Base-by-base conservation (phyloP, 73 alveolate genomes). In the Uronychia setigera region DNA sequence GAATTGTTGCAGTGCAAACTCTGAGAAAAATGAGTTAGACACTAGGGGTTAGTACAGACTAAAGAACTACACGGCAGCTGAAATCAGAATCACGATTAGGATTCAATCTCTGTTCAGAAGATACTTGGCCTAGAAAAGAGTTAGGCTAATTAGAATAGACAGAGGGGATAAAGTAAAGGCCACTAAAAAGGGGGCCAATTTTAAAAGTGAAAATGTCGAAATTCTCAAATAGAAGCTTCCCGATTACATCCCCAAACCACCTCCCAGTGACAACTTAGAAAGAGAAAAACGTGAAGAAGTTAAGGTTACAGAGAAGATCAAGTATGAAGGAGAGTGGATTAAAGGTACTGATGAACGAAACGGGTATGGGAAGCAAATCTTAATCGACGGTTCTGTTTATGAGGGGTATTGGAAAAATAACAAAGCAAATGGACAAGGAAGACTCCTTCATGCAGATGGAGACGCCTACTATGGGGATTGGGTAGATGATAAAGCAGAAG, bases 361-460 rank as follows among this genome's bases (percentile, higher is more conserved):
- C 67, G 67, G 67, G 67, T 46, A 46, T 46, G 67, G 67, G 67
- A 19, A 11, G 5, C 67, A 46, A 19, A 46, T 19, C n/a, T 11
- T 46, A 19, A 46, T 46, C 67, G 67, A 46, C 67, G 67, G 67
- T 19, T 46, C 67, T 11, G 5, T 11, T 0, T 85, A 76, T 58
- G 85, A 77, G 30, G 92, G 92, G 0, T 76, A 85, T 33, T 85
- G 92, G 92, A 59, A 32, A 26, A 83, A 57, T 59, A 81, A 81
- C 25, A 79, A 81, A 67, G 93, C 93, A 26, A 81, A 87, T 58
- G 88, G 88, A 14, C 59, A 74, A 26, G 88, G 88, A 0, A 29
- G 27, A 26, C 67, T 82, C 74, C 25, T 33, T 28, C 88, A 82
- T 29, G 77, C 35, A 1, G 82, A 82, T 59, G 82, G 88, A 1